These are phyloP conservation scores for Mycena chlorophos DNA, from an alignment of 768 basidiomycete species.

Conservation along the genomic window DNA sequence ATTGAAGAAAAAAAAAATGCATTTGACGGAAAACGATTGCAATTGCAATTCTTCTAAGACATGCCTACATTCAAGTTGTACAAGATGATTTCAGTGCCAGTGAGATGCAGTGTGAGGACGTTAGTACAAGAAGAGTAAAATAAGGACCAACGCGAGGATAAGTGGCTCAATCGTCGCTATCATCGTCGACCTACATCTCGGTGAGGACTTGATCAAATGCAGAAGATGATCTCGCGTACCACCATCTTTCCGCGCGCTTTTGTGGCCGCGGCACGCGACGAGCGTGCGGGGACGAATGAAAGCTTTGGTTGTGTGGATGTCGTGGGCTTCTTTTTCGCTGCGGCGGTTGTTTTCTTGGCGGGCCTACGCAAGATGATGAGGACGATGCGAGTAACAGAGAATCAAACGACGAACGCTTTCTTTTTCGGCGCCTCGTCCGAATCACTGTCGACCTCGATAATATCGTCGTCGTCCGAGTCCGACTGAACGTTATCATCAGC, in stretches of 20 bases:
- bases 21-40: too few species aligned
- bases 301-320: constrained; percentile 54
- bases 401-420: constrained; percentile 1
- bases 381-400: not conserved
- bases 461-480: constrained; percentile 51
- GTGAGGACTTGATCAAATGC: not conserved
- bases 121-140: too few species aligned
- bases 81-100: too few species aligned
- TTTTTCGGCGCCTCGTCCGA: constrained; percentile 41
- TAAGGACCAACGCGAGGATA: too few species aligned
- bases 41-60: too few species aligned
- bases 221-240: constrained; percentile 29
- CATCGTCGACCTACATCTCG: constrained; percentile 28
- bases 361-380: not conserved
- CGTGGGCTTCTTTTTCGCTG: constrained; percentile 45
- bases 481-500: constrained; percentile 28
- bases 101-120: too few species aligned
- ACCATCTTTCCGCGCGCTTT: constrained; percentile 66
- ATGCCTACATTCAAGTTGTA: too few species aligned
- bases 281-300: constrained; percentile 61
- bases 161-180: constrained; percentile 34
- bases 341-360: constrained; percentile 32
- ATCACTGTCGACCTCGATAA: constrained; percentile 56
- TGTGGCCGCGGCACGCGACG: constrained; percentile 68
- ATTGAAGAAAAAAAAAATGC: too few species aligned